Base-by-base conservation (phyloP, 306 rosid genomes). In the Lotus japonicus region DNA sequence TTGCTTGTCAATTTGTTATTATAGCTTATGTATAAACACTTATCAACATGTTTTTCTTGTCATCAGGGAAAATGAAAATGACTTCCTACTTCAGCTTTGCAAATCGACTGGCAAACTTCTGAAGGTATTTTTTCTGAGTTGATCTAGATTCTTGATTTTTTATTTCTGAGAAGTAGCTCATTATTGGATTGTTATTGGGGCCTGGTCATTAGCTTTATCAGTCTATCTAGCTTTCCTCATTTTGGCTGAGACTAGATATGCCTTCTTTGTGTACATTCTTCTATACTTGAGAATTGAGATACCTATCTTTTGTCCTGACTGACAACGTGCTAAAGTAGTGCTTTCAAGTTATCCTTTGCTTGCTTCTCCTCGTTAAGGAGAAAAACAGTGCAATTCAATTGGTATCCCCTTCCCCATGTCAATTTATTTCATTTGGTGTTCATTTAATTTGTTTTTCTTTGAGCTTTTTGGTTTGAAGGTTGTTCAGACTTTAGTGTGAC, bases 41-140 rank as follows among this genome's bases (percentile, higher is more conserved):
- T 17, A 6, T 70, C 43, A 45, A 60, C n/a, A n/a, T 60, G 14
- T 72, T 5, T 44, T 52, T 49, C 19, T 77, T 58, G 33, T 70
- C 77, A 18, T 55, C 81, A 90, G 97, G 97, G 83, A 26, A 36
- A 96, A 90, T 77, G 97, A 90, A 1, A 79, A 85, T 60, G 98
- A 94, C 79, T 94, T 94, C 73, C 78, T 94, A 50, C 78, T 87
- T 82, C 94, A 86, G 85, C 90, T 94, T 17, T 90, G 96, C 84
- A 88, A 75, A 79, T 72, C 84, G 55, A 9, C 80, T 4, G 99
- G 99, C 60, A 90, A 90, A 75, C 91, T 94, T 64, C 64, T 86
- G 35, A 94, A 76, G 96, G 99, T 94, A 80, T 53, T 16, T 46
- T 14, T 7, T 60, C 75, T 9, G 52, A 18, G 51, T 48, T 57